Evolutionary conservation across 208 protist species (phyloP).

Genomic region (Crithidia expoeki): DNA sequence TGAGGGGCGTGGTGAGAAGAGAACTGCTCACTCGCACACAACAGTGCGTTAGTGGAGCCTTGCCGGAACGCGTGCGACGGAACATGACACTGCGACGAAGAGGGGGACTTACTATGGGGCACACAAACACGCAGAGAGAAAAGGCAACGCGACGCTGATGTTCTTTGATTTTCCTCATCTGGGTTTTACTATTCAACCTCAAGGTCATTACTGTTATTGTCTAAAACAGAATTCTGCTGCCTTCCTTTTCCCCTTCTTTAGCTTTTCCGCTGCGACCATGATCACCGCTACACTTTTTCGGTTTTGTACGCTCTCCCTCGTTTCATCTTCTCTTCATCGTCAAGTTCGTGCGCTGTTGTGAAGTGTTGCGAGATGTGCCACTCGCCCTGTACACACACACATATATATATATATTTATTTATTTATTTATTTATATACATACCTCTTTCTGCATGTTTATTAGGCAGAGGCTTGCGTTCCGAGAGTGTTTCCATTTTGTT

Average conservation of each 20-base stretch:
- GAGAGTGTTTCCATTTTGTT: not conserved
- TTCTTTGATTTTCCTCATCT: constrained; percentile 4
- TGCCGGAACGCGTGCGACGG: too few relatives aligned
- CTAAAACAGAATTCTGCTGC: not conserved
- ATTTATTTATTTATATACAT: not conserved
- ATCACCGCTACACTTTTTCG: not conserved
- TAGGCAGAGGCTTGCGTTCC: too few relatives aligned
- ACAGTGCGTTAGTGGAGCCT: too few relatives aligned
- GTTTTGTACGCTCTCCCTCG: not conserved
- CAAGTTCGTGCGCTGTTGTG: not conserved
- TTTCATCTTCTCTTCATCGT: not conserved
- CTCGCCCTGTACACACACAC: not conserved
- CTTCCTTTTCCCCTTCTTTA: not conserved
- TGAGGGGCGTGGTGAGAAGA: too few relatives aligned
- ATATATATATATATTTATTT: not conserved
- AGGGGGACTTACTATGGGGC: not conserved
- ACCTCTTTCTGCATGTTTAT: not conserved
- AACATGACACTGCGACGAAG: too few relatives aligned
- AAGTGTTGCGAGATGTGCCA: not conserved
- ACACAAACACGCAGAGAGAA: not conserved
- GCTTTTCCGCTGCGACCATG: not conserved
- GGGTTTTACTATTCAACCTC: not conserved
- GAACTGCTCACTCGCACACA: too few relatives aligned
- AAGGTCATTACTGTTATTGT: not conserved
- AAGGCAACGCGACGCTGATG: not conserved